A percentile compares a stretch with the other conserved stretches of the same genome.
phyloP scores from a whole-genome alignment of 106 monocot genomes.

The Dioscorea dumetorum region DNA sequence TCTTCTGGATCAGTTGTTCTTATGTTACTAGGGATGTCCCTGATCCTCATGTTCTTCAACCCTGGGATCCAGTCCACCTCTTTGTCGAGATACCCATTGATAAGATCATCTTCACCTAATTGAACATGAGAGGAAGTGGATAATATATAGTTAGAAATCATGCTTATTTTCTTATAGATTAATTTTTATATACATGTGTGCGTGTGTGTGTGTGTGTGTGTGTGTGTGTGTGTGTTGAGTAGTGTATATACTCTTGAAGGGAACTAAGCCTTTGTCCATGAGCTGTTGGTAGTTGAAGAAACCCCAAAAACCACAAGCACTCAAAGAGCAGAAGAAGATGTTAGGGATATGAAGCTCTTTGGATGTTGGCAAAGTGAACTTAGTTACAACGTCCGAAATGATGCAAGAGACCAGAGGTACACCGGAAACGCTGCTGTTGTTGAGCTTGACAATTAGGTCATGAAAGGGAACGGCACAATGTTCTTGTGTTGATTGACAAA shows the following conservation, averaged over 20 bases:
- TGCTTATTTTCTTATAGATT: too few species aligned
- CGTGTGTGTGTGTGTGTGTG: too few species aligned
- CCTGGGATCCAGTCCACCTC: slow-evolving; percentile 32
- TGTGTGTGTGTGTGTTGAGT: too few species aligned
- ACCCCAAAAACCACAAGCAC: not conserved
- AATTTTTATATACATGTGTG: too few species aligned
- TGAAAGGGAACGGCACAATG: slow-evolving; percentile 1
- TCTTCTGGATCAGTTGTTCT: slow-evolving; percentile 26
- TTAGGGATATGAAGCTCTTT: not conserved
- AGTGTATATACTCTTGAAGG: not conserved
- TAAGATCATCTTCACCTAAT: slow-evolving; percentile 21
- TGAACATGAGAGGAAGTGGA: too few species aligned
- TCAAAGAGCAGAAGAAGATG: not conserved
- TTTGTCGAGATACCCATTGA: slow-evolving; percentile 39
- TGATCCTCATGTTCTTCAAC: slow-evolving; percentile 27
- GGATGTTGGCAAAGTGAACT: not conserved
- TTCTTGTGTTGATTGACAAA: slow-evolving; percentile 1
- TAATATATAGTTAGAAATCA: too few species aligned
- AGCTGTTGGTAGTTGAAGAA: not conserved
- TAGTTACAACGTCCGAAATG: not conserved
- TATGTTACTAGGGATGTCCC: slow-evolving; percentile 37
- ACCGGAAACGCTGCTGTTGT: not conserved
- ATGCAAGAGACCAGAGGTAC: slow-evolving; percentile 1
- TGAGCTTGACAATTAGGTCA: not conserved
- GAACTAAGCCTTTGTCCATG: not conserved